phyloP scores from a whole-genome alignment of 345 rosid genomes.

The Pugionium cornutum region DNA sequence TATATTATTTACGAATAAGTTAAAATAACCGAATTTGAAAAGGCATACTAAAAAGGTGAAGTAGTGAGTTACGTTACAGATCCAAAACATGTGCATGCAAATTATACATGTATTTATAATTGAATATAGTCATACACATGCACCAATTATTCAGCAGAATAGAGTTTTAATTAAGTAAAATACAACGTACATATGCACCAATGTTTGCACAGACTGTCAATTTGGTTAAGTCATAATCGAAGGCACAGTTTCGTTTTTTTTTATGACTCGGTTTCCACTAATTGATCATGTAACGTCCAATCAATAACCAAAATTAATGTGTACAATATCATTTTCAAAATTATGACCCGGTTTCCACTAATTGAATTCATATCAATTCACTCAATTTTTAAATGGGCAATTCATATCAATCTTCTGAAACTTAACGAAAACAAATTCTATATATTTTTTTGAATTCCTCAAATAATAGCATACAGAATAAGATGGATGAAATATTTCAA shows the following conservation, averaged over 20 bases:
- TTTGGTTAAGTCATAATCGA: slow-evolving; percentile 27
- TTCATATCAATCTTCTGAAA: too few species aligned
- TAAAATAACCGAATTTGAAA: not conserved
- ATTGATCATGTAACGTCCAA: too few species aligned
- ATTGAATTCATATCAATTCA: too few species aligned
- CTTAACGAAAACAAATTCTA: too few species aligned
- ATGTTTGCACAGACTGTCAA: slow-evolving; percentile 28
- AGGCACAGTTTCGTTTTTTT: not conserved
- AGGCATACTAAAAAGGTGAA: slow-evolving; percentile 27
- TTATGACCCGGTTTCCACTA: too few species aligned
- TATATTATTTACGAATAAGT: not conserved
- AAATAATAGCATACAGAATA: too few species aligned
- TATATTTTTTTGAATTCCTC: too few species aligned
- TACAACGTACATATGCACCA: slow-evolving; percentile 21
- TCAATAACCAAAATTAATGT: too few species aligned
- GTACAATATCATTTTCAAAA: too few species aligned
- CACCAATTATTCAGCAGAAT: slow-evolving; percentile 28
- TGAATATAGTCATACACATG: not conserved
- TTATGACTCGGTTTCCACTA: too few species aligned
- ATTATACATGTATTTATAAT: slow-evolving; percentile 14
- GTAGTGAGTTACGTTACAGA: slow-evolving; percentile 27
- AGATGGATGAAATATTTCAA: too few species aligned
- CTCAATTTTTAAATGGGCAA: too few species aligned
- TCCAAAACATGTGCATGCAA: slow-evolving; percentile 32
- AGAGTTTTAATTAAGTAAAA: slow-evolving; percentile 30